Evolutionary conservation across 331 rosid genomes (phyloP).

Genomic region (Arachis monticola): DNA sequence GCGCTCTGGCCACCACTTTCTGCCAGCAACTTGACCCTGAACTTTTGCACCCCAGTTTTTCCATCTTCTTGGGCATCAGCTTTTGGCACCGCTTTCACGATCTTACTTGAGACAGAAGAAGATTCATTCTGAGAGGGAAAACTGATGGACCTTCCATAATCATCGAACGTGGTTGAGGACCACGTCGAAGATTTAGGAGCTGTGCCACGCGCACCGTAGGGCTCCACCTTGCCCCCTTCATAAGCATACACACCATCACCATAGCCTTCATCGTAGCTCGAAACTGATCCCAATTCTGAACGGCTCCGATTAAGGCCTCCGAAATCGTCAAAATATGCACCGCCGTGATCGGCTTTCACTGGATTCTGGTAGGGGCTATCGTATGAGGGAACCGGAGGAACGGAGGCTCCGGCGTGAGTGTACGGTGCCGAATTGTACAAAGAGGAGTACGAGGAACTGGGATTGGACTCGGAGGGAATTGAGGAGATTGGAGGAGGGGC

Average conservation of each 20-base stretch:
- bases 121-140: constrained; percentile 58
- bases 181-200: constrained; percentile 80
- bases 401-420: constrained; percentile 36
- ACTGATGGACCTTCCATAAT: constrained; percentile 84
- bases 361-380: constrained; percentile 62
- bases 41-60: constrained; percentile 73
- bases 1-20: constrained; percentile 85
- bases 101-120: constrained; percentile 51
- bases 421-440: constrained; percentile 22
- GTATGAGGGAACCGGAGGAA: constrained; percentile 59
- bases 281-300: constrained; percentile 60
- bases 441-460: constrained; percentile 50
- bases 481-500: constrained; percentile 48
- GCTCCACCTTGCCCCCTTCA: constrained; percentile 77
- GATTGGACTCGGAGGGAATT: constrained; percentile 46
- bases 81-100: constrained; percentile 86
- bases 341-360: constrained; percentile 56
- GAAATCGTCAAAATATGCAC: constrained; percentile 63
- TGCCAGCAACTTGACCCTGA: constrained; percentile 88
- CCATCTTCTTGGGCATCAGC: constrained; percentile 68
- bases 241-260: constrained; percentile 86
- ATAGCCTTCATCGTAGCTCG: constrained; percentile 57
- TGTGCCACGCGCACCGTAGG: constrained; percentile 92
- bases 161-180: constrained; percentile 61
- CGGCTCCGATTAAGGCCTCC: constrained; percentile 52